A percentile compares a stretch with the other conserved stretches of the same genome.
Conservation (phyloP, 345 rosid genomes). For the Acer saccharum region DNA sequence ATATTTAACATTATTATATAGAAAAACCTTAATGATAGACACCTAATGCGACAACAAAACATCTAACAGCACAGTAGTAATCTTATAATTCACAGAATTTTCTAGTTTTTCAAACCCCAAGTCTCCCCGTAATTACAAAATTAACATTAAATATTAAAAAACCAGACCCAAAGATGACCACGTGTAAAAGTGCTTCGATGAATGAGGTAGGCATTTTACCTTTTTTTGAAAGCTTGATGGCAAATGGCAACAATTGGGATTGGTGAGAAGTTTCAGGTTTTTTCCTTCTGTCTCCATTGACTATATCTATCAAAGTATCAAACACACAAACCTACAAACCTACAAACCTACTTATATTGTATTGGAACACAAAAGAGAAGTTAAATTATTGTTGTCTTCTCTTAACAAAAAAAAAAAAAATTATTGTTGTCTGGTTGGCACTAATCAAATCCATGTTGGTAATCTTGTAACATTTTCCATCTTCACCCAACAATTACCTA, state of each 20-base stretch:
- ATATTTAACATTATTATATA: no score
- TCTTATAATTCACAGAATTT: no score
- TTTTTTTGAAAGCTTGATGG: background rate
- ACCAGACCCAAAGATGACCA: background rate
- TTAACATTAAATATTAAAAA: background rate
- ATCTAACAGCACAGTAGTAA: no score
- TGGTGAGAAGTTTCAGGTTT: conserved; percentile 6
- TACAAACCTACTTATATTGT: background rate
- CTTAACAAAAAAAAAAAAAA: no score
- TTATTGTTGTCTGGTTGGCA: background rate
- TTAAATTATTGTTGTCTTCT: no score
- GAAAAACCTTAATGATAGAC: no score
- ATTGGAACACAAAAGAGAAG: no score
- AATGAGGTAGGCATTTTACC: background rate
- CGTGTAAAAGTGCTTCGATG: conserved; percentile 2
- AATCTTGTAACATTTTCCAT: conserved; percentile 12
- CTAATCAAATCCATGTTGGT: background rate
- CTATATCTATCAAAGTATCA: no score
- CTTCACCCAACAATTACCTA: conserved; percentile 7
- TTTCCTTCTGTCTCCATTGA: background rate
- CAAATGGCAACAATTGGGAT: conserved; percentile 2
- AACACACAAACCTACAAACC: background rate
- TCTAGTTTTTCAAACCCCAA: background rate
- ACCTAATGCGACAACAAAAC: no score
- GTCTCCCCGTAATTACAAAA: no score